Base-by-base conservation (phyloP, 805 yeast genomes). In the Alloascoidea africana region DNA sequence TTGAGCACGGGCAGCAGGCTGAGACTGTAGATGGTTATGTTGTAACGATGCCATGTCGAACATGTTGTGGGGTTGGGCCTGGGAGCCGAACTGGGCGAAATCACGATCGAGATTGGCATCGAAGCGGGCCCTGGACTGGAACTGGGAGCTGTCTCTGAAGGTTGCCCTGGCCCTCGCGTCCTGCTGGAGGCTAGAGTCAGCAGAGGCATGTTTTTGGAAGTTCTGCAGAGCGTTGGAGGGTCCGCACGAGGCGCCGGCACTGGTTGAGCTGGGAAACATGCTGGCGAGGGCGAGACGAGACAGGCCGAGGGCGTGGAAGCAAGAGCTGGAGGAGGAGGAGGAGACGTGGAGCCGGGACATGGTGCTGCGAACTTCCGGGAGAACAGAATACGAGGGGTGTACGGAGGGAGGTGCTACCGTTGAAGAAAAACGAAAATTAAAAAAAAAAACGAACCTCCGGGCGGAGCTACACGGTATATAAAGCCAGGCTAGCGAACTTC, bases 401-500 rank as follows among this genome's bases (percentile, higher is more conserved):
- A 46, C 53, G 17, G 50, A 46, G 3, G 56, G 54, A 32, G 52
- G 62, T 32, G 44, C 55, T n/a, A 27, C 44, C 5, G 62, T 62
- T 4, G 62, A 62, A 39, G 38, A 44, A 15, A 60, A 58, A 32
- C 56, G 72, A 38, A 68, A 75, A 43, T 58, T 58, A 14, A 63
- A 65, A 4, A 66, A 76, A 38, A 51, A 63, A 32, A 59, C 60
- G 36, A 76, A 71, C 46, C 68, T 73, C 47, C 54, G 59, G 16
- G 65, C 68, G 3, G 95, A 84, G 58, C n/a, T n/a, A n/a, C n/a
- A n/a, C n/a, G n/a, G 17, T 63, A 64, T 13, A 64, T 85, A 45
- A 85, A 77, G 53, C 64, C 70, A 42, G 70, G 62, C 46, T 56
- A 65, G 33, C 94, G 85, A 58, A 81, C 73, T 36, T 56, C 83